phyloP scores from a whole-genome alignment of 495 filamentous ascomycete species.

The Aspergillus incahuasiensis region DNA sequence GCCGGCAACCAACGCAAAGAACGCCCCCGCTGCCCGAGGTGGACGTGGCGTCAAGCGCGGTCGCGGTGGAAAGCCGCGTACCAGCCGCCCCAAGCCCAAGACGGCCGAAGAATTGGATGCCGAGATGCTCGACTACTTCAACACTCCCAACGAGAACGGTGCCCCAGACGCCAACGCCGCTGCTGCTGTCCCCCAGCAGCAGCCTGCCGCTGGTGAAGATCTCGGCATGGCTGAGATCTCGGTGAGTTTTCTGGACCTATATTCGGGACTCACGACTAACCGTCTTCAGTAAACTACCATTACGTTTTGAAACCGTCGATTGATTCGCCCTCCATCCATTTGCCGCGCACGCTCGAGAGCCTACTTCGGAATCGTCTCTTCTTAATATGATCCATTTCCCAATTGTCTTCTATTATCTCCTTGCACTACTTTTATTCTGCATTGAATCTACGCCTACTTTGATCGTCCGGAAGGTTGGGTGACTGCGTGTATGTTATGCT shows the following conservation, averaged over 20 bases:
- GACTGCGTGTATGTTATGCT: constrained; percentile 19
- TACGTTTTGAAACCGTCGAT: constrained; percentile 4
- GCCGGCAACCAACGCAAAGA: constrained; percentile 70
- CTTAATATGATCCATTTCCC: constrained; percentile 7
- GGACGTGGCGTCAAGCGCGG: constrained; percentile 48
- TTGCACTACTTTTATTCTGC: background rate
- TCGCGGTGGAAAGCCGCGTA: constrained; percentile 46
- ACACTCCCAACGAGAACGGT: constrained; percentile 29
- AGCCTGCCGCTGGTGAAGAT: constrained; percentile 36
- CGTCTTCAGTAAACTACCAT: constrained; percentile 23
- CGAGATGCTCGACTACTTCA: constrained; percentile 90
- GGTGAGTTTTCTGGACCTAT: constrained; percentile 19
- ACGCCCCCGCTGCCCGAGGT: constrained; percentile 32
- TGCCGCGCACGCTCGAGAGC: background rate
- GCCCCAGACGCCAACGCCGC: constrained; percentile 39
- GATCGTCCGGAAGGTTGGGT: constrained; percentile 5
- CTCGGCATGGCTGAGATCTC: constrained; percentile 53
- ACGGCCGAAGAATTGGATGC: constrained; percentile 87
- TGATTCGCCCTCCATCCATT: background rate
- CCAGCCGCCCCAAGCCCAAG: constrained; percentile 73
- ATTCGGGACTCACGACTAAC: background rate
- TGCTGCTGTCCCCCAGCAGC: constrained; percentile 32
- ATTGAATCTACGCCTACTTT: constrained; percentile 9
- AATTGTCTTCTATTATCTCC: constrained; percentile 8
- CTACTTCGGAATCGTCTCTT: constrained; percentile 1